A percentile compares a stretch with the other conserved stretches of the same genome.
Conservation (phyloP, 495 filamentous ascomycete species). For the Sabuloglossum arenarium region DNA sequence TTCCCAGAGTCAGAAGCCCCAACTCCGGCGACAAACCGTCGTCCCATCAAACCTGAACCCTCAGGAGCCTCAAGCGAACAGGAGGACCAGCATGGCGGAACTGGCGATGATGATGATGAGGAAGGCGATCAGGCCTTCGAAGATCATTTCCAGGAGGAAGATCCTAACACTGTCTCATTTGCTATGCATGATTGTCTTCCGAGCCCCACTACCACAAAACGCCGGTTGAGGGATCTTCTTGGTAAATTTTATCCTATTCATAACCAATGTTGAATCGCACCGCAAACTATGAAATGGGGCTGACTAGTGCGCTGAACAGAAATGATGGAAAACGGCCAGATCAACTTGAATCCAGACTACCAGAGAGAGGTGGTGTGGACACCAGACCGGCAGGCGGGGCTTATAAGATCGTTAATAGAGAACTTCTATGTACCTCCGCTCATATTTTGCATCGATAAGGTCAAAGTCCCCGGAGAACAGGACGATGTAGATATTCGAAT, state of each 20-base stretch:
- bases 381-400: slow-evolving; percentile 11
- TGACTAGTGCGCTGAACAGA: slow-evolving; percentile 9
- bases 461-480: too few relatives aligned
- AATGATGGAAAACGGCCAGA: slow-evolving; percentile 15
- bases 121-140: too few relatives aligned
- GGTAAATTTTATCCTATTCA: background rate
- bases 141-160: too few relatives aligned
- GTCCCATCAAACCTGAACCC: too few relatives aligned
- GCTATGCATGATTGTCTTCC: background rate
- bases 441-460: slow-evolving; percentile 23
- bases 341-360: slow-evolving; percentile 26
- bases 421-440: slow-evolving; percentile 28
- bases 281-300: too few relatives aligned
- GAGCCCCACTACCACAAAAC: background rate
- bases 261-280: background rate
- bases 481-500: too few relatives aligned
- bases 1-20: too few relatives aligned
- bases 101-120: too few relatives aligned
- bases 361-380: slow-evolving; percentile 28
- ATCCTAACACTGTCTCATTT: too few relatives aligned
- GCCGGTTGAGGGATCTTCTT: background rate
- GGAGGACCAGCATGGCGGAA: too few relatives aligned
- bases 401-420: slow-evolving; percentile 21
- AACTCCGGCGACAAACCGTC: too few relatives aligned
- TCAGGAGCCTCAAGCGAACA: too few relatives aligned